Evolutionary conservation across 345 rosid species (phyloP), one percentile per base, ranked within the genome.

Genomic region (Sonneratia alba): DNA sequence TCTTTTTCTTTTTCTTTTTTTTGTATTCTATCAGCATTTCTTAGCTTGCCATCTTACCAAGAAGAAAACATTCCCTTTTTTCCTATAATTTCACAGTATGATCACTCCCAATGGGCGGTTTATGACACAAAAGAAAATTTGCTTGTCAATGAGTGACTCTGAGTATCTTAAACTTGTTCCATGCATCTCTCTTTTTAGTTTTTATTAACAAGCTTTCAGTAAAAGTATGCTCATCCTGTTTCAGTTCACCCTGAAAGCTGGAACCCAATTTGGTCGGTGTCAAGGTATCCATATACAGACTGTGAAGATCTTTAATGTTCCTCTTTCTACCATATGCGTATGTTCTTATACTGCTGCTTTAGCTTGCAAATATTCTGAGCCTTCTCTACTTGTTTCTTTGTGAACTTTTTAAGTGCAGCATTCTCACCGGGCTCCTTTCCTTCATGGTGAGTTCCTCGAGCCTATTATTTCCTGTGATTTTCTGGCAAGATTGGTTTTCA

Each of bases 261-360:
- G 99, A 95, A 92, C 72, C 99, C 99, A 5, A 95, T 95, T 97
- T 95, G 99, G 99, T 95, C 99, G 70, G 97, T 89, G 43, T 90
- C 98, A 66, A 95, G 99, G 98, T 95, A 24, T 71, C 49, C 27
- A 61, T 45, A 71, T 74, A 38, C 74, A 14, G 59, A 47, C 73
- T 43, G 65, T 37, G 22, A 10, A 42, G 67, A 27, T 74, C 53
- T 36, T 14, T 42, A 63, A 65, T 67, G 32, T 42, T 38, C 40
- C 71, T 67, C 61, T 36, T 63, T 38, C 42, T 64, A 24, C 75
- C 19, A 6, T 37, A 15, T 13, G 1, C 36, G 0, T 63, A 63
- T 22, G 36, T 27, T 63, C 3, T 63, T 9, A 10, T 32, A 0
- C 6, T 1, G 15, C 22, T 27, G n/a, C 16, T 43, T 36, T 4